These are phyloP conservation scores for Rhodocollybia butyracea DNA, from an alignment of 768 basidiomycete genomes.

Conservation along the genomic window DNA sequence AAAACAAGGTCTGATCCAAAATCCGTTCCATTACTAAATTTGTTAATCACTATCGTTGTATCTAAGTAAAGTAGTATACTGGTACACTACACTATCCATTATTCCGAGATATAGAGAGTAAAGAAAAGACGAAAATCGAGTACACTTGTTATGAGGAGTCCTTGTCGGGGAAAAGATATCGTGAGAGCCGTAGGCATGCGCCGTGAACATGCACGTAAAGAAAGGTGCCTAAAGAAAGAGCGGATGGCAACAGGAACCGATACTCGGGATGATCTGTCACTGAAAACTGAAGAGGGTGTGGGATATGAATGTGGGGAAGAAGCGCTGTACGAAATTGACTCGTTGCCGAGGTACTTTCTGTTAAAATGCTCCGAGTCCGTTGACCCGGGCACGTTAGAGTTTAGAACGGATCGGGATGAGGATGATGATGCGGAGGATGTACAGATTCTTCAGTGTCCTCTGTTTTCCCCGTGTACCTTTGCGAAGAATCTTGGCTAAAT, in stretches of 20 bases:
- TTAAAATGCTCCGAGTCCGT: conserved; percentile 1
- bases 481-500: no score
- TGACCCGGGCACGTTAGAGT: no score
- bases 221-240: conserved; percentile 37
- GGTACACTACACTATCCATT: neutral
- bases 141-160: no score
- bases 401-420: conserved; percentile 1
- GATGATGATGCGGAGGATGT: no score
- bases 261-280: conserved; percentile 39
- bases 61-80: neutral
- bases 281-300: conserved; percentile 22
- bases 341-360: neutral
- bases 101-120: neutral
- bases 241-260: conserved; percentile 50
- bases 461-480: no score
- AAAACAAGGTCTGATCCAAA: conserved; percentile 29
- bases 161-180: conserved; percentile 16
- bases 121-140: neutral
- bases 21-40: conserved; percentile 7
- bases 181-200: conserved; percentile 51
- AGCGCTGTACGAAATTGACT: neutral
- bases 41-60: neutral
- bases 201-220: conserved; percentile 43
- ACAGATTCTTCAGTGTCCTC: no score
- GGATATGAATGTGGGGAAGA: conserved; percentile 43